Evolutionary conservation across 768 basidiomycete species (phyloP), one percentile per base, ranked within the genome.

Genomic region (Phlegmacium glaucopus): DNA sequence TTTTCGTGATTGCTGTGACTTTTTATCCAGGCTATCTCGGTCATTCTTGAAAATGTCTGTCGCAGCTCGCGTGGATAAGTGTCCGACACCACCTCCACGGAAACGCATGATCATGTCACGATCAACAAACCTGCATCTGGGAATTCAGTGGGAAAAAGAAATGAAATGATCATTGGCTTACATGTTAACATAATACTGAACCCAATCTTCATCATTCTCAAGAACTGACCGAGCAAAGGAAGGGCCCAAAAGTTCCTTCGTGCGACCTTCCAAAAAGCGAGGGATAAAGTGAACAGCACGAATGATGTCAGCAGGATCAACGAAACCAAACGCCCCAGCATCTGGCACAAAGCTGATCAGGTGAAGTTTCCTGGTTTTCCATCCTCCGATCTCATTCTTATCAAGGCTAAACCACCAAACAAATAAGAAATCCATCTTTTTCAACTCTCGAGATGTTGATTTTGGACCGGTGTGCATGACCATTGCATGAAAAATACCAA

Each of bases 221-320:
- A 30, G 15, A 53, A 45, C 10, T 38, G 26, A 1, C 37, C 18
- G 22, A 38, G 10, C 18, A 55, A 38, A 11, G 42, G 48, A 11
- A 55, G 12, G 30, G 13, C 30, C 12, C 10, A 61, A 30, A 18
- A 59, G 22, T 8, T 45, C 27, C 1, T 53, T 46, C 1, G 63
- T 61, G 3, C 27, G 18, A 0, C 58, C 61, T 18, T 47, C 17
- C 0, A 38, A 18, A 40, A 74, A 78, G 0, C 56, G 68, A 0
- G 76, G 77, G 7, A 79, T 69, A 1, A 79, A 52, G 52, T 80
- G 75, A 2, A 55, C 59, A 0, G 57, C 68, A 0, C 69, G 55
- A n/a, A 79, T 53, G 10, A 80, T 65, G 0, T 59, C 48, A 0
- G 50, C 39, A 0, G 78, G 79, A 52, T 79, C 65, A 0, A 80